Conservation (phyloP, 352 stramenopile species). For the Globisporangium nunn region DNA sequence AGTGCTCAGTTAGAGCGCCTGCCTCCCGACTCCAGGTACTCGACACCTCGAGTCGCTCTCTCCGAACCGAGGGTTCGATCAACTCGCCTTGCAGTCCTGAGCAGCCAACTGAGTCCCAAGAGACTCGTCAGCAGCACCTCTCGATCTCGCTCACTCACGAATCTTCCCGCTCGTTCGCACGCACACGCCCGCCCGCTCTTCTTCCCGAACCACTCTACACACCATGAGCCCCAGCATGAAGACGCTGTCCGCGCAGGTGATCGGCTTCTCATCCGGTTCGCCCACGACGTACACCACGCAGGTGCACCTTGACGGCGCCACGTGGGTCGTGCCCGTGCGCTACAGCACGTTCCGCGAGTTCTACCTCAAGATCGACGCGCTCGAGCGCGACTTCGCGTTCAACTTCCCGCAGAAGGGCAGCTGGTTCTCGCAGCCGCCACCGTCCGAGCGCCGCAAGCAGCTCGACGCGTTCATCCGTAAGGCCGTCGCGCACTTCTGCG, state of each 20-base stretch:
- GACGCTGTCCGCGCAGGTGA: slow-evolving; percentile 32
- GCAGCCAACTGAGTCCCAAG: neutral
- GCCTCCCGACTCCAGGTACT: neutral
- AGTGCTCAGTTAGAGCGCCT: slow-evolving; percentile 1
- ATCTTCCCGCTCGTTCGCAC: neutral
- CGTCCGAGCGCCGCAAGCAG: slow-evolving; percentile 45
- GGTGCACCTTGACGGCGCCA: slow-evolving; percentile 28
- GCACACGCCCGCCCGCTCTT: neutral
- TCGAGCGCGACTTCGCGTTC: slow-evolving; percentile 47
- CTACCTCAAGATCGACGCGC: slow-evolving; percentile 36
- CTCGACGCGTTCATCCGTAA: slow-evolving; percentile 58
- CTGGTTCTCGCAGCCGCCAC: slow-evolving; percentile 52
- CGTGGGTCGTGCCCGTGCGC: slow-evolving; percentile 45
- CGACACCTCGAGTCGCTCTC: neutral
- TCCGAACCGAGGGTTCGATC: neutral
- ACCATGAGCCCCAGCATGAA: slow-evolving; percentile 8
- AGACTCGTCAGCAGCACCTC: neutral
- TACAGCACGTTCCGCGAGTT: slow-evolving; percentile 62
- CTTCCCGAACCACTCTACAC: neutral
- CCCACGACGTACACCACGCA: slow-evolving; percentile 42
- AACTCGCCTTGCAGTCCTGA: neutral
- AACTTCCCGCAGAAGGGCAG: slow-evolving; percentile 56
- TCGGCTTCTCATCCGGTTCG: slow-evolving; percentile 31
- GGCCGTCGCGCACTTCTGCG: slow-evolving; percentile 44
- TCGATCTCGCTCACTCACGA: neutral